Base-by-base conservation (phyloP, 352 stramenopile species). In the Phytophthora pistaciae region DNA sequence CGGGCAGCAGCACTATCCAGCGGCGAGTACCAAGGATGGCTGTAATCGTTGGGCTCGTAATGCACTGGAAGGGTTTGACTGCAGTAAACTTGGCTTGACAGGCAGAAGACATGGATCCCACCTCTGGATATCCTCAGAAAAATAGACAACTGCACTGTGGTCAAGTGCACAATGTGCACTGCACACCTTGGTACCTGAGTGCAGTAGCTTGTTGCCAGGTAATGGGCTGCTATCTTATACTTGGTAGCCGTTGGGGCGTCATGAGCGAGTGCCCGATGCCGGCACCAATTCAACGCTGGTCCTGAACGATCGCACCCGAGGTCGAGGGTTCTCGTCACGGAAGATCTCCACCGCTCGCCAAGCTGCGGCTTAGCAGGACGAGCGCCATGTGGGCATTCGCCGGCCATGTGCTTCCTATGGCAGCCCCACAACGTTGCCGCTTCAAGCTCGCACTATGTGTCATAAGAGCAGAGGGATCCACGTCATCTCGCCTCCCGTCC, bases 381-480 rank as follows among this genome's bases (percentile, higher is more conserved):
- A 50, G 42, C 46, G 40, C 40, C 40, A 48, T 48, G 40, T 48
- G 40, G 40, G 40, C 40, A 21, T 5, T 33, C 7, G 29, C 11
- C 16, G 14, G 13, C 46, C 46, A 53, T 23, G 46, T 53, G 46
- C 46, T 53, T 27, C 8, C 46, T 2, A 23, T 27, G n/a, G 20
- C 46, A 56, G 49, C 49, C 49, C 21, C 49, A 56, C 9, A 14
- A 23, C 25, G 25, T 29, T 29, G 9, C 5, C 11, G 40, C 40
- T 49, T 49, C 50, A 52, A 52, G 13, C 23, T 20, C 13, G 36
- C 18, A 16, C 9, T 27, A 42, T 62, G 57, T 72, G 59, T 64
- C 52, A 73, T 68, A 64, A 64, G 42, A 56, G 21, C n/a, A 64
- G 9, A 40, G 25, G 54, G 48, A 53, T 29, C 38, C 55, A 59